A percentile compares a stretch with the other conserved stretches of the same genome.
Conservation (phyloP, 345 rosid species). For the Eucalyptus sp. region DNA sequence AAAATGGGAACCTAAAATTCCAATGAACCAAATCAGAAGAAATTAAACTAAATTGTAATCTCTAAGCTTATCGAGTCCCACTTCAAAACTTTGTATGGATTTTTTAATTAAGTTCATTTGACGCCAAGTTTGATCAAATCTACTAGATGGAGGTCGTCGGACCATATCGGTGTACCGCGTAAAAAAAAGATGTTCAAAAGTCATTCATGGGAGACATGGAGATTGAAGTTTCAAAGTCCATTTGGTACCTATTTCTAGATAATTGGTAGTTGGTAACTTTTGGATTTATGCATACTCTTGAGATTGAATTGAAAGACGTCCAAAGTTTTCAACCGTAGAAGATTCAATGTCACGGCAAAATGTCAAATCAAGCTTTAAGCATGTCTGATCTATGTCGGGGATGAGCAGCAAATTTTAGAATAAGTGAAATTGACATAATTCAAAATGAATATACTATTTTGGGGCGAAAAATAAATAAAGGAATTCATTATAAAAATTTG, state of each 20-base stretch:
- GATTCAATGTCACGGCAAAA: not conserved
- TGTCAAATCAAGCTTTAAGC: not conserved
- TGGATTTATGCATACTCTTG: not conserved
- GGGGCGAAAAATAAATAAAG: not conserved
- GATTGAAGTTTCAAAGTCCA: not conserved
- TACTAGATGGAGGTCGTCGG: not conserved
- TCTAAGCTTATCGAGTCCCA: not conserved
- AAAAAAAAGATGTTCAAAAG: not conserved
- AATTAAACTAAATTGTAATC: not conserved
- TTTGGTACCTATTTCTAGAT: not conserved
- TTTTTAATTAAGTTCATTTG: not conserved
- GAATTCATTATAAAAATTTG: not conserved
- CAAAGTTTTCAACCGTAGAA: not conserved
- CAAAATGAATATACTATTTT: not conserved
- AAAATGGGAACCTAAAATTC: not conserved
- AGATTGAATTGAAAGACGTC: not conserved
- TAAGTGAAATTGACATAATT: not conserved
- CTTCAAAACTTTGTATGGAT: not conserved
- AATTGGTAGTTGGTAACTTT: not conserved
- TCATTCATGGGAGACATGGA: not conserved
- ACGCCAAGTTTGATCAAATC: not conserved
- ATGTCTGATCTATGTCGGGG: not conserved
- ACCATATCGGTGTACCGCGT: not conserved
- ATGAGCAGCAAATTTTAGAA: not conserved
- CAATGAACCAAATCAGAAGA: not conserved